phyloP scores from a whole-genome alignment of 331 rosid species.

The Malus hybrid region DNA sequence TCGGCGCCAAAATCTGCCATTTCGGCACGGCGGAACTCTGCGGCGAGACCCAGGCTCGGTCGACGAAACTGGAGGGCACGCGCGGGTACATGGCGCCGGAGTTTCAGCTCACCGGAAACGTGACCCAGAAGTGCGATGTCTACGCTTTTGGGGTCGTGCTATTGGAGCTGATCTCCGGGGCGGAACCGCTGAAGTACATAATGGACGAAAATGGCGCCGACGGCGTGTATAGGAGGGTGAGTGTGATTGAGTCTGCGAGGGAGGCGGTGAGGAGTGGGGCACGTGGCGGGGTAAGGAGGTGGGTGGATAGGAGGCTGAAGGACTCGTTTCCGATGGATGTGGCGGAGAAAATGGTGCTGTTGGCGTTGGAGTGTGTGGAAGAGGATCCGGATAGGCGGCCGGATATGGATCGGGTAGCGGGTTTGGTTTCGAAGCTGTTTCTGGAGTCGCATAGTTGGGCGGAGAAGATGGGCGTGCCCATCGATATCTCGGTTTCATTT shows the following conservation, averaged over 20 bases:
- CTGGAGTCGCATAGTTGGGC: constrained; percentile 73
- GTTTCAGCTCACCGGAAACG: constrained; percentile 40
- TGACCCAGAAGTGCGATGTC: constrained; percentile 65
- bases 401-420: constrained; percentile 62
- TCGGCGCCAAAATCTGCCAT: constrained; percentile 70
- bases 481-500: constrained; percentile 50
- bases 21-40: constrained; percentile 75
- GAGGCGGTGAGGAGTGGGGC: constrained; percentile 28
- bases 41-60: constrained; percentile 31
- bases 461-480: constrained; percentile 35
- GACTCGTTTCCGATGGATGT: constrained; percentile 81
- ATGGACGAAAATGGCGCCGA: constrained; percentile 18
- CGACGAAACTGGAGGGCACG: constrained; percentile 62
- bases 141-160: constrained; percentile 88
- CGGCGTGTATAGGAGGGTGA: constrained; percentile 44
- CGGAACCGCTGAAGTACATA: constrained; percentile 48
- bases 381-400: constrained; percentile 66
- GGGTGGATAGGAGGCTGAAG: constrained; percentile 68
- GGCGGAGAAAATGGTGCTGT: constrained; percentile 61
- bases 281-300: constrained; percentile 42
- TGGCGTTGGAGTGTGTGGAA: constrained; percentile 57
- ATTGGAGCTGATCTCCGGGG: constrained; percentile 74
- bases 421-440: constrained; percentile 53
- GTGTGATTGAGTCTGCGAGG: constrained; percentile 70
- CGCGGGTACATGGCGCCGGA: constrained; percentile 96